Base-by-base conservation (phyloP, 441 rosid species). In the Gossypium schwendimanii region DNA sequence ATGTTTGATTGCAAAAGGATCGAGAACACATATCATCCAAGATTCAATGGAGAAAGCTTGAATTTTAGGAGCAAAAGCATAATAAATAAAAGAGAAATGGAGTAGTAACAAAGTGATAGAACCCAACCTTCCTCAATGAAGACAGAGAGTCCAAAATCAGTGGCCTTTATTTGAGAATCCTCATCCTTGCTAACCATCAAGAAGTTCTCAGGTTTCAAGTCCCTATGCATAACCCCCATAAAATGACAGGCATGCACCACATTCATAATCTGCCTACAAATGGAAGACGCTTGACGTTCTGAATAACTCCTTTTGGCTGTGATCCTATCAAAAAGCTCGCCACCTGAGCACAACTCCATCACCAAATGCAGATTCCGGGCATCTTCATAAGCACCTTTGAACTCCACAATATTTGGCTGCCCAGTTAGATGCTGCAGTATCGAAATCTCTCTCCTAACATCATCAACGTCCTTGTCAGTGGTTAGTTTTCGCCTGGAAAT, bases 121-220 rank as follows among this genome's bases (percentile, higher is more conserved):
- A 63, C 17, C 76, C 79, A 55, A 89, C 93, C 93, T 77, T 73
- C 81, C 77, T 89, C 90, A 11, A 89, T 87, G 84, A 84, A 87
- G 66, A 87, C 84, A 71, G 93, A 87, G 80, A 84, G 85, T 8
- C 90, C 93, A 78, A 89, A 89, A 69, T 86, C 90, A 0, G 82
- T 86, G 21, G 86, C 88, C 76, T 89, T 89, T 20, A 89, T 73
- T 0, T 83, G 80, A 75, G 90, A 77, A 36, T 81, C 65, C 1
- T 83, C 76, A 2, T 76, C 83, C 10, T 53, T 73, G 78, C 77
- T 84, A 76, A 70, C 83, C 67, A 89, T 71, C 81, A 89, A 77
- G 86, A 89, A 87, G 71, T 89, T 87, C 84, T 89, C 88, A 26
- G 93, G 93, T 84, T 89, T 89, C 76, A 89, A 70, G 75, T 89